A percentile compares a stretch with the other conserved stretches of the same genome.
phyloP scores from a whole-genome alignment of 1,139 yeast species.

The Geotrichum fermentans region DNA sequence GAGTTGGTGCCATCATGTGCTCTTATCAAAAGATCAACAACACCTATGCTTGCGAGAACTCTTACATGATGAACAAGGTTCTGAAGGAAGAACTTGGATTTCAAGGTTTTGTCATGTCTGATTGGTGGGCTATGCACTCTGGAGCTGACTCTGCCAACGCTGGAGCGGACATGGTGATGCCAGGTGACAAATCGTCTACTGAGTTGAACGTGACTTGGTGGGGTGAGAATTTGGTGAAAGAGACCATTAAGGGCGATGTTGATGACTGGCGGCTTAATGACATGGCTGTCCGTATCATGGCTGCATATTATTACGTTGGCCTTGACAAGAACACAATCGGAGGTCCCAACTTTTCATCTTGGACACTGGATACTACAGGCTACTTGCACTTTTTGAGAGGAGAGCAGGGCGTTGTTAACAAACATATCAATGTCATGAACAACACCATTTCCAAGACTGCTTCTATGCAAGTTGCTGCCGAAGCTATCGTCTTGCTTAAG shows the following conservation, averaged over 20 bases:
- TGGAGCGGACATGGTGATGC: slow-evolving; percentile 66
- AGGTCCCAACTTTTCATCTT: slow-evolving; percentile 54
- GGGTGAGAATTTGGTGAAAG: slow-evolving; percentile 55
- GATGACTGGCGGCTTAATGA: slow-evolving; percentile 55
- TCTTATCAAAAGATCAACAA: slow-evolving; percentile 56
- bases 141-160: slow-evolving; percentile 55
- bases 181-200: slow-evolving; percentile 45
- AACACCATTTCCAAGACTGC: slow-evolving; percentile 47
- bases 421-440: slow-evolving; percentile 50
- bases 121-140: slow-evolving; percentile 57
- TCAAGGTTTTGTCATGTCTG: slow-evolving; percentile 62
- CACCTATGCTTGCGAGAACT: slow-evolving; percentile 58
- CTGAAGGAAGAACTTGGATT: slow-evolving; percentile 61
- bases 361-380: slow-evolving; percentile 54
- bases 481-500: slow-evolving; percentile 52
- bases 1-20: slow-evolving; percentile 62
- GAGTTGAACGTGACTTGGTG: slow-evolving; percentile 49
- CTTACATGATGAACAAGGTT: slow-evolving; percentile 51
- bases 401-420: slow-evolving; percentile 48
- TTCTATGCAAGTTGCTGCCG: slow-evolving; percentile 53
- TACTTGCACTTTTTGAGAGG: slow-evolving; percentile 49
- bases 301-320: slow-evolving; percentile 46
- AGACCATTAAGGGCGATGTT: slow-evolving; percentile 53
- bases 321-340: slow-evolving; percentile 36
- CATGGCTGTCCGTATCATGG: slow-evolving; percentile 57